These are phyloP conservation scores for Colletotrichum orbiculare DNA, from an alignment of 2,329 filamentous ascomycete species.

Conservation along the genomic window DNA sequence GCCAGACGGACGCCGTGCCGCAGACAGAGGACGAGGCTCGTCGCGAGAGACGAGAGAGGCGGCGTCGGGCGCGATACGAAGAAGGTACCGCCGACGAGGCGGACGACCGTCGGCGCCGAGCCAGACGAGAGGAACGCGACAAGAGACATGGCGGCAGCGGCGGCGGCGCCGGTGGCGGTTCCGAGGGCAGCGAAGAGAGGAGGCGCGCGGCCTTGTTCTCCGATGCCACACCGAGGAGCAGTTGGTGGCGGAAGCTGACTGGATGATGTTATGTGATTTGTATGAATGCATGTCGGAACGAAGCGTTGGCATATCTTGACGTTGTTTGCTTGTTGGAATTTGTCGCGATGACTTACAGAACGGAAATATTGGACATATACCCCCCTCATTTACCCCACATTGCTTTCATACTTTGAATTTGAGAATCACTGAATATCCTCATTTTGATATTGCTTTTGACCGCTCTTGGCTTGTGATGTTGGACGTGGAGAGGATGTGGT, in stretches of 20 bases:
- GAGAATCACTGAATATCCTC: too few species aligned
- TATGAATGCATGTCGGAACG: conserved; percentile 31
- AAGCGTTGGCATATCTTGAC: conserved; percentile 28
- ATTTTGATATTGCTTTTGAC: too few species aligned
- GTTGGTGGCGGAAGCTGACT: conserved; percentile 70
- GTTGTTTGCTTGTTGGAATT: conserved; percentile 9
- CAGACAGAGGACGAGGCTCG: conserved; percentile 59
- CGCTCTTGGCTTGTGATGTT: too few species aligned
- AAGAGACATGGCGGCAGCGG: conserved; percentile 40
- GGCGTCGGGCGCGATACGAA: conserved; percentile 56
- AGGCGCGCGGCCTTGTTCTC: conserved; percentile 55
- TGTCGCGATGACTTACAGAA: background rate
- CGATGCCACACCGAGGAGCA: conserved; percentile 61
- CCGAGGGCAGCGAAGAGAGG: conserved; percentile 58
- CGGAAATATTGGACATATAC: too few species aligned
- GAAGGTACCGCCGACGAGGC: conserved; percentile 55
- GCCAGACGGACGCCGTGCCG: conserved; percentile 48
- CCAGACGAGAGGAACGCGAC: conserved; percentile 56
- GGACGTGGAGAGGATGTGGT: too few species aligned
- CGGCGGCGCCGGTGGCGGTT: conserved; percentile 43
- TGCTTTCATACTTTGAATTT: too few species aligned
- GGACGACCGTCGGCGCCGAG: conserved; percentile 56
- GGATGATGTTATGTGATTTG: conserved; percentile 43
- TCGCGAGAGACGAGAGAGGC: conserved; percentile 59
- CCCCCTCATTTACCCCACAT: too few species aligned